Percentiles rank a stretch among this genome's conserved stretches.
Evolutionary conservation across 352 stramenopile genomes (phyloP).

Genomic region (Globisporangium nunn): DNA sequence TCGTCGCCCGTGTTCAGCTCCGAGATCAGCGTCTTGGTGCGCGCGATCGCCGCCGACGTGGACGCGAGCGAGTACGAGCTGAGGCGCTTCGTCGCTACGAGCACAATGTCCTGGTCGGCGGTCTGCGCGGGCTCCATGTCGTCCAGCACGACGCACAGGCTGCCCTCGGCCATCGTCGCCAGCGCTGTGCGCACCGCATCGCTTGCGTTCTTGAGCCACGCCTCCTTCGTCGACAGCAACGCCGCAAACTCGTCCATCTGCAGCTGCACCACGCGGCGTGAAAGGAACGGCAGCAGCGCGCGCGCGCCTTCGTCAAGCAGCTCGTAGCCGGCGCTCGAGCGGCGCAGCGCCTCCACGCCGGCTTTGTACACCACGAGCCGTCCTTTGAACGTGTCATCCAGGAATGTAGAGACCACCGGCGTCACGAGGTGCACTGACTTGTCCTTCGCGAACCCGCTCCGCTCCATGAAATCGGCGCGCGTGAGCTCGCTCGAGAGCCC

Average conservation of each 20-base stretch:
- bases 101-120: slow-evolving; percentile 56
- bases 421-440: slow-evolving; percentile 64
- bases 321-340: slow-evolving; percentile 26
- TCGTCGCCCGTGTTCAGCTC: slow-evolving; percentile 56
- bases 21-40: slow-evolving; percentile 65
- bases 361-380: slow-evolving; percentile 59
- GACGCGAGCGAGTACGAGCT: slow-evolving; percentile 74
- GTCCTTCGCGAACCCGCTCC: slow-evolving; percentile 60
- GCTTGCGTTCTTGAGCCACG: slow-evolving; percentile 74
- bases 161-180: slow-evolving; percentile 46
- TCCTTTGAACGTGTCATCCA: slow-evolving; percentile 27
- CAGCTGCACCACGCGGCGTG: slow-evolving; percentile 40
- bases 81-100: slow-evolving; percentile 60
- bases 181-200: slow-evolving; percentile 42
- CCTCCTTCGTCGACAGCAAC: slow-evolving; percentile 57
- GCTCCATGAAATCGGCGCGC: slow-evolving; percentile 39
- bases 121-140: slow-evolving; percentile 80
- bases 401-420: slow-evolving; percentile 33
- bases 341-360: slow-evolving; percentile 43
- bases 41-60: slow-evolving; percentile 45
- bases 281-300: slow-evolving; percentile 43
- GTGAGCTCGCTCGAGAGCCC: slow-evolving; percentile 24
- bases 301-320: slow-evolving; percentile 64
- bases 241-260: slow-evolving; percentile 58
- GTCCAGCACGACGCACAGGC: slow-evolving; percentile 59